Evolutionary conservation across 1,284 basidiomycete species (phyloP), one percentile per base, ranked within the genome.

Genomic region (Exobasidium rhododendri): DNA sequence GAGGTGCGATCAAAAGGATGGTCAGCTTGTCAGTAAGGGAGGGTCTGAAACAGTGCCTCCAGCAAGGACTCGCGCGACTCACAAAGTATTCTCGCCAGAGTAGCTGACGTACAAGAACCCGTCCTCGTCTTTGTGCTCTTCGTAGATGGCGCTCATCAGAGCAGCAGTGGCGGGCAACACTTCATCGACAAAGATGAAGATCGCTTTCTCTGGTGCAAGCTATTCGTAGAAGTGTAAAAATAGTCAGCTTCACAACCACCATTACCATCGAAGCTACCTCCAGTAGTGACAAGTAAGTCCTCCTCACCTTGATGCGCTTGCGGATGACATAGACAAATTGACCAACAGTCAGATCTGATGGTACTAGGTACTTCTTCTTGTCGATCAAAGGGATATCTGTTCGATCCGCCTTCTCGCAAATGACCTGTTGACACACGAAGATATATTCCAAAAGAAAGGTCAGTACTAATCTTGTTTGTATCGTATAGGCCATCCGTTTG

Each of bases 331-430:
- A 99, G 64, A 99, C 96, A 80, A 99, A 99, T 81, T 99, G 77
- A 11, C 77, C 77, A 4, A 99, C 96, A 28, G 96, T 98, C 58
- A 98, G 84, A 83, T 99, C 94, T 90, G 96, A 77, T 58, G 96
- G 96, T 2, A 98, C 96, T 51, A 99, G 85, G 77, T 98, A 99
- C 85, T 98, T 99, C 90, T 98, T 98, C 91, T 99, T 99, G 86
- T 98, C 96, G 79, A 99, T 97, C 22, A 93, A 94, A 0, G 94
- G 92, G 80, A 98, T 97, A 82, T 99, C 96, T 61, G 94, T 96
- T 80, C 91, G 88, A 84, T 98, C 94, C 58, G 93, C 94, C 84
- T 97, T 97, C 86, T 99, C 96, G 83, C 96, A 99, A 82, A 99
- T 99, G 68, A 98, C 94, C 93, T 97, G 67, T 20, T 29, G n/a